Evolutionary conservation across 2,329 filamentous ascomycete genomes (phyloP).

Genomic region (Paecilomyces formosus): DNA sequence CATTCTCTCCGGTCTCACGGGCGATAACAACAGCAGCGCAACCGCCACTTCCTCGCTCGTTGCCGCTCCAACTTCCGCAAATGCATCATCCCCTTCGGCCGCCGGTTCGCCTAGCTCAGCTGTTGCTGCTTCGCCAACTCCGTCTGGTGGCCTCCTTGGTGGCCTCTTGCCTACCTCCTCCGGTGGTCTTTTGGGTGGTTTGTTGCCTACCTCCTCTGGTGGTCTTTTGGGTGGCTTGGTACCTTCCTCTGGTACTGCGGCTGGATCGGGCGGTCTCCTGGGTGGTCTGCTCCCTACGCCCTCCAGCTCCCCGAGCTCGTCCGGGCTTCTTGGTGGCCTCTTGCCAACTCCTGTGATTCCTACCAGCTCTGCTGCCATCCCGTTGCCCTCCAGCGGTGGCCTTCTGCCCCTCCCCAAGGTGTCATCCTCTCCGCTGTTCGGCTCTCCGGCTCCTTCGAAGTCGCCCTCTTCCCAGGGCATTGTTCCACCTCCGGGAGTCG

Average conservation of each 20-base stretch:
- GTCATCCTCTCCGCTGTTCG: neutral
- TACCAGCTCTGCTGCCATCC: neutral
- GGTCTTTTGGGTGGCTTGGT: neutral
- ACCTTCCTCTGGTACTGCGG: neutral
- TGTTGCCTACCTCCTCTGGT: neutral
- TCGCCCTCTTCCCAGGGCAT: neutral
- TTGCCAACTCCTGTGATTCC: neutral
- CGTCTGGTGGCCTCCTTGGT: neutral
- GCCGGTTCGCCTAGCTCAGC: neutral
- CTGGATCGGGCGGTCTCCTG: neutral
- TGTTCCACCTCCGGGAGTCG: neutral
- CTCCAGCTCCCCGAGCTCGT: neutral
- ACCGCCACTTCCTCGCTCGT: neutral
- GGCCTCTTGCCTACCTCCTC: neutral
- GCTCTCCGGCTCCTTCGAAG: neutral
- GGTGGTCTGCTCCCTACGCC: neutral
- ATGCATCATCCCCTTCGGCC: neutral
- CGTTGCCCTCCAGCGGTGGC: neutral
- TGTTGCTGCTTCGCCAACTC: neutral
- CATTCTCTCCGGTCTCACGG: neutral
- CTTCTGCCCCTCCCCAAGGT: neutral
- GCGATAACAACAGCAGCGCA: neutral
- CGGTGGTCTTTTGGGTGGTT: neutral
- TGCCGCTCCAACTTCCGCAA: neutral
- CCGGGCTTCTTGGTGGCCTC: constrained; percentile 1